These are phyloP conservation scores for Quercus cerris DNA, from an alignment of 306 rosid species.

Conservation along the genomic window DNA sequence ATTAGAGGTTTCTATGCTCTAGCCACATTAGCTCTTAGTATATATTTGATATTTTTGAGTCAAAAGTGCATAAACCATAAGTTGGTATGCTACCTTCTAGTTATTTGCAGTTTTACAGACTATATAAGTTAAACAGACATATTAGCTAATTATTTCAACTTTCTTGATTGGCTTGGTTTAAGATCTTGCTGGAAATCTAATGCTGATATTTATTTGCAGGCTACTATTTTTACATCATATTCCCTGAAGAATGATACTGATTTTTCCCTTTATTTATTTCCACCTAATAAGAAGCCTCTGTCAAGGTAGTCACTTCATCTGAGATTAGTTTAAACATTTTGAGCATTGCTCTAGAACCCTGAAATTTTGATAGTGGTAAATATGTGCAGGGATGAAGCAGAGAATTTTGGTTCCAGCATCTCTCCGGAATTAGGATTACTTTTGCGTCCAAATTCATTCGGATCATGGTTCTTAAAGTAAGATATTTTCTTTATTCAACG, in stretches of 20 bases:
- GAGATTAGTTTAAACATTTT: constrained; percentile 6
- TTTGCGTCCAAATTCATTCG: constrained; percentile 45
- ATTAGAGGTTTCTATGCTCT: constrained; percentile 64
- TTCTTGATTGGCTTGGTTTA: constrained; percentile 14
- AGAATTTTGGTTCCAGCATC: constrained; percentile 38
- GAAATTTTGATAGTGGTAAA: constrained; percentile 21
- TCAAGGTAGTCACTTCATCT: constrained; percentile 50
- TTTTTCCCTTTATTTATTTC: constrained; percentile 58
- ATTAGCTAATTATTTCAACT: neutral
- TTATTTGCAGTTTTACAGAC: neutral
- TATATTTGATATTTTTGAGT: neutral
- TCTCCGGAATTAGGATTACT: constrained; percentile 67
- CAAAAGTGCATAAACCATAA: neutral
- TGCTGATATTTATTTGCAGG: constrained; percentile 50
- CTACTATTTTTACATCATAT: constrained; percentile 76
- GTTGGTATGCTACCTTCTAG: neutral
- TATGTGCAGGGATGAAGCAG: constrained; percentile 57
- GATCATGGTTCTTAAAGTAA: constrained; percentile 91
- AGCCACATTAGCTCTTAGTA: neutral
- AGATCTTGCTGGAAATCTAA: constrained; percentile 21
- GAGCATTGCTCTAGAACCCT: constrained; percentile 17
- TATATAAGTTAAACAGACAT: neutral
- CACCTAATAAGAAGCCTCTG: constrained; percentile 55
- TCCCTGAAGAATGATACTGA: constrained; percentile 73
- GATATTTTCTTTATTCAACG: constrained; percentile 26